Evolutionary conservation across 768 basidiomycete genomes (phyloP), one percentile per base, ranked within the genome.

Genomic region (Russula virescens): DNA sequence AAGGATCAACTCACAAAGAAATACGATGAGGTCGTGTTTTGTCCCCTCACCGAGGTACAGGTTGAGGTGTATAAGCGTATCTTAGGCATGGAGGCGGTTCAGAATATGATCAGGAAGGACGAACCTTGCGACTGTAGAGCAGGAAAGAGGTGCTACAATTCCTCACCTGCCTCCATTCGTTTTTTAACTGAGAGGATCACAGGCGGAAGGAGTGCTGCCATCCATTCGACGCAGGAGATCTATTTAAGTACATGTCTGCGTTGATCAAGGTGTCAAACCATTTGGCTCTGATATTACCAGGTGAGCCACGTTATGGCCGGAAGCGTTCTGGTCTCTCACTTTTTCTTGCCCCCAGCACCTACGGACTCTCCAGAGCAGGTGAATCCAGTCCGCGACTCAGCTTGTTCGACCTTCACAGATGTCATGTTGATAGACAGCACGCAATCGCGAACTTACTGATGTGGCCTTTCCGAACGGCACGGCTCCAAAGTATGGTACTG

Each of bases 1-100:
- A 81, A 79, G 66, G 73, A 84, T 60, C 88, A 88, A 88, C 79
- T 98, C 2, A 96, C 96, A 1, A 79, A 80, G 64, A 99, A 99
- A 77, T 81, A 81, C 0, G 96, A 99, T 67, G 79, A 93, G 69
- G 89, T 98, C 16, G 92, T 97, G 6, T 96, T 98, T 69, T 99
- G 96, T 69, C 95, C 94, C 18, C 75, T 98, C 53, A 89, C 89
- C 0, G 61, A 75, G 0, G 78, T 75, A 40, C 95, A 97, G 73
- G 81, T 85, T 31, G 70, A 73, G 18, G 89, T 86, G 0, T 96
- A 97, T 73, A 88, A 83, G 66, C 79, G 80, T 6, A 78, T 95
- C 38, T 75, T 95, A 25, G 73, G 73, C n/a, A 83, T 81, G 68
- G 77, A 79, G 7, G 78, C 83, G 6, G 82, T 97, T 10, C 84